phyloP scores from a whole-genome alignment of 768 basidiomycete species.

The Rubroboletus pulcherrimus region DNA sequence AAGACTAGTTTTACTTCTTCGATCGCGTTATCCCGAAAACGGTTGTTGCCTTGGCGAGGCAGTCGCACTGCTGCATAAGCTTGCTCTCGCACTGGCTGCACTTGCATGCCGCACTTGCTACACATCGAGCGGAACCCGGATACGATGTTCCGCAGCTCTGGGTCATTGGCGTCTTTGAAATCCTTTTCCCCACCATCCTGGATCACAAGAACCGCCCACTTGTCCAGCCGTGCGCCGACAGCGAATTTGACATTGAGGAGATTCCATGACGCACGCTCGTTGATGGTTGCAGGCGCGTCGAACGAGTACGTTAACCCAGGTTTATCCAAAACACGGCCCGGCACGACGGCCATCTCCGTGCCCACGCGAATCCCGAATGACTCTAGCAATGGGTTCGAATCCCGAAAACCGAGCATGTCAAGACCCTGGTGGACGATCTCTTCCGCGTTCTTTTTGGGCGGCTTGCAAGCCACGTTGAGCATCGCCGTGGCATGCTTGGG shows the following conservation, averaged over 20 bases:
- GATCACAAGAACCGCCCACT: conserved; percentile 70
- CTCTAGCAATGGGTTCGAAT: conserved; percentile 30
- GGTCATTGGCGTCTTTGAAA: conserved; percentile 49
- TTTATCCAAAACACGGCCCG: conserved; percentile 46
- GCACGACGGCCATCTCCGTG: conserved; percentile 49
- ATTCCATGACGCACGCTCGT: conserved; percentile 50
- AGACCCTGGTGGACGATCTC: conserved; percentile 43
- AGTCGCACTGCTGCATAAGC: conserved; percentile 38
- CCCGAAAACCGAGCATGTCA: conserved; percentile 38
- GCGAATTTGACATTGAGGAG: conserved; percentile 54
- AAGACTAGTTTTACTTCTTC: conserved; percentile 11
- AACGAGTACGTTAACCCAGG: conserved; percentile 42
- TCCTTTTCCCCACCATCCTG: conserved; percentile 52
- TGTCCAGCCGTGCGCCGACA: conserved; percentile 48
- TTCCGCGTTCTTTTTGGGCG: conserved; percentile 43
- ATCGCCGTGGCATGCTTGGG: conserved; percentile 42
- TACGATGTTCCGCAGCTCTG: conserved; percentile 40
- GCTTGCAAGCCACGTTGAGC: conserved; percentile 46
- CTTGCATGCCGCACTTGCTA: conserved; percentile 56
- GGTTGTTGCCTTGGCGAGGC: conserved; percentile 46
- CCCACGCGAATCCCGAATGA: conserved; percentile 45
- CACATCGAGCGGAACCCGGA: conserved; percentile 61
- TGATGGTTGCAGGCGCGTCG: conserved; percentile 24
- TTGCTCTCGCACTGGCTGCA: conserved; percentile 27
- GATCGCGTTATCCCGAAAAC: conserved; percentile 49